These are phyloP conservation scores for Citrus glauca DNA, from an alignment of 345 rosid species.

Conservation along the genomic window DNA sequence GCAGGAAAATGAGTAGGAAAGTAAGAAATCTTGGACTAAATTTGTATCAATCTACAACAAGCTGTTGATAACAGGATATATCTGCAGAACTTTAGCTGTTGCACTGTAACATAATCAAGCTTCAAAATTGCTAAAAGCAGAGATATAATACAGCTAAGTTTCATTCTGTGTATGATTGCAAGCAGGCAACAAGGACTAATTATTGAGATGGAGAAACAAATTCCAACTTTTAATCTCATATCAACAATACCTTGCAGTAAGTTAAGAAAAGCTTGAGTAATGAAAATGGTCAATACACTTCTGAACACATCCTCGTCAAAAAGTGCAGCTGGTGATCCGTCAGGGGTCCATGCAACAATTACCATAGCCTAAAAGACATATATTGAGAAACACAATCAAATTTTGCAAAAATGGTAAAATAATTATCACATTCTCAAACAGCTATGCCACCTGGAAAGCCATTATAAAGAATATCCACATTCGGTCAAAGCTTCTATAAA, in stretches of 20 bases:
- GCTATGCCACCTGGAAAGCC: constrained; percentile 72
- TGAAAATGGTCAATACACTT: constrained; percentile 71
- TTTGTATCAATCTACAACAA: background rate
- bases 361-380: constrained; percentile 73
- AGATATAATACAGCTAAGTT: background rate
- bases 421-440: constrained; percentile 13
- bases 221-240: background rate
- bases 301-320: constrained; percentile 59
- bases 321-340: constrained; percentile 65
- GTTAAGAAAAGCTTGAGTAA: constrained; percentile 87
- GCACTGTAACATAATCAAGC: constrained; percentile 3
- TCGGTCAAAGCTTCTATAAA: constrained; percentile 90
- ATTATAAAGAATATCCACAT: constrained; percentile 93
- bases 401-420: constrained; percentile 11
- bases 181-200: background rate
- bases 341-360: constrained; percentile 73
- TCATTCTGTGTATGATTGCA: constrained; percentile 7
- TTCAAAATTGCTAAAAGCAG: constrained; percentile 11
- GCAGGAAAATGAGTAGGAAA: constrained; percentile 19
- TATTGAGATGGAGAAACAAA: background rate
- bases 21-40: constrained; percentile 1
- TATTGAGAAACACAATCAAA: constrained; percentile 10
- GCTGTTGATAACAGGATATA: constrained; percentile 5
- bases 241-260: constrained; percentile 64
- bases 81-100: constrained; percentile 3